Conservation (phyloP, 2,329 filamentous ascomycete genomes). For the Pseudogymnoascus pannorum region DNA sequence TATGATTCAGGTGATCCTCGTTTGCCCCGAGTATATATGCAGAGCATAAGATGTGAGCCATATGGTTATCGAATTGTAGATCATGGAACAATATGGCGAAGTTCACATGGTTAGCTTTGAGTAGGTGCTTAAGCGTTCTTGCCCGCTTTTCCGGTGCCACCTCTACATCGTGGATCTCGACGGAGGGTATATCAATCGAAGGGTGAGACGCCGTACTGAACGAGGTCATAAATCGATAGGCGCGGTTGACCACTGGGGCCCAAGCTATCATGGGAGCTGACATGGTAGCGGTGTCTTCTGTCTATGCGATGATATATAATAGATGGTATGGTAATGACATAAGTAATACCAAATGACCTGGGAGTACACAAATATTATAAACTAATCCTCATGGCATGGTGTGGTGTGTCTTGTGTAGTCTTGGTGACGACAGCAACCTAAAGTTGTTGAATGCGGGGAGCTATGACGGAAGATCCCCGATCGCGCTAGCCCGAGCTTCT, state of each 20-base stretch:
- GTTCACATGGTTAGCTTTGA: conserved; percentile 88
- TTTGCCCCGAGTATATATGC: conserved; percentile 79
- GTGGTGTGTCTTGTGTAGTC: neutral
- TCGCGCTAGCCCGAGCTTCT: neutral
- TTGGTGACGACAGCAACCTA: neutral
- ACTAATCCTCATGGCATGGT: neutral
- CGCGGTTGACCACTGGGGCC: conserved; percentile 34
- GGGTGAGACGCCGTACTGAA: conserved; percentile 24
- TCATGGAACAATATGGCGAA: conserved; percentile 75
- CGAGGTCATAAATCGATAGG: conserved; percentile 29
- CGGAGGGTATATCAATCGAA: conserved; percentile 53
- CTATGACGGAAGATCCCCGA: neutral
- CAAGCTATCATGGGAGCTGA: conserved; percentile 37
- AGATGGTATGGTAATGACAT: neutral
- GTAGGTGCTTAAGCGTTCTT: conserved; percentile 78
- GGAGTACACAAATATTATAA: neutral
- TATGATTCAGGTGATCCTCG: conserved; percentile 62
- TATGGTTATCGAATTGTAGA: conserved; percentile 72
- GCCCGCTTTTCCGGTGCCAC: conserved; percentile 69
- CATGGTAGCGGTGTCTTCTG: conserved; percentile 19
- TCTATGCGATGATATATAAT: neutral
- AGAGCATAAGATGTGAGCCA: conserved; percentile 73
- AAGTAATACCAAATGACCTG: neutral
- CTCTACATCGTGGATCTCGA: conserved; percentile 73
- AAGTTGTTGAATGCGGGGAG: conserved; percentile 10